Percentiles rank a stretch among this genome's conserved stretches.
Evolutionary conservation across 345 rosid genomes (phyloP).

Genomic region (Gossypium thurberi): DNA sequence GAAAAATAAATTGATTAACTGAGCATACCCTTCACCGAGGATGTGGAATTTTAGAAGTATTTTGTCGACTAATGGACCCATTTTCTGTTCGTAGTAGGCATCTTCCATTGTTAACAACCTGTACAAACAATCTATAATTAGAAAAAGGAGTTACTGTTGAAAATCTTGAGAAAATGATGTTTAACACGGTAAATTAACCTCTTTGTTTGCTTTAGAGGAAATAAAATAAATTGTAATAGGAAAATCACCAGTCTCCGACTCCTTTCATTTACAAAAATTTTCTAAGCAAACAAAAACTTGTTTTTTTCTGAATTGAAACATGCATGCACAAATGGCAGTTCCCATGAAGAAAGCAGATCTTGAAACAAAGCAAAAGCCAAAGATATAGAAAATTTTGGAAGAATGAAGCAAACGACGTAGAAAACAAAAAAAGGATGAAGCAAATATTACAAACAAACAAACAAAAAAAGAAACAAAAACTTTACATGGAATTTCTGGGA

Average conservation of each 20-base stretch:
- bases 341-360: background rate
- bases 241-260: background rate
- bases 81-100: conserved; percentile 52
- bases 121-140: conserved; percentile 21
- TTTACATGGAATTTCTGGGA: conserved; percentile 64
- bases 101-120: conserved; percentile 79
- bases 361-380: conserved; percentile 11
- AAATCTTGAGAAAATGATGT: background rate
- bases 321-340: conserved; percentile 5
- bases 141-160: background rate
- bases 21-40: conserved; percentile 79
- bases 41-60: conserved; percentile 54
- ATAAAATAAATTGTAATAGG: background rate
- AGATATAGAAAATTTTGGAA: background rate
- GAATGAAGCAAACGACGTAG: conserved; percentile 6
- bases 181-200: background rate
- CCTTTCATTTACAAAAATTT: background rate
- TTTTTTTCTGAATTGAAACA: background rate
- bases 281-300: background rate
- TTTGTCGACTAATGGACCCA: conserved; percentile 39
- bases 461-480: background rate
- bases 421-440: background rate
- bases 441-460: background rate
- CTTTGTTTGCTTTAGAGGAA: background rate
- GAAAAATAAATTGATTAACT: background rate